phyloP scores from a whole-genome alignment of 345 rosid genomes.

The Gossypium arboreum region DNA sequence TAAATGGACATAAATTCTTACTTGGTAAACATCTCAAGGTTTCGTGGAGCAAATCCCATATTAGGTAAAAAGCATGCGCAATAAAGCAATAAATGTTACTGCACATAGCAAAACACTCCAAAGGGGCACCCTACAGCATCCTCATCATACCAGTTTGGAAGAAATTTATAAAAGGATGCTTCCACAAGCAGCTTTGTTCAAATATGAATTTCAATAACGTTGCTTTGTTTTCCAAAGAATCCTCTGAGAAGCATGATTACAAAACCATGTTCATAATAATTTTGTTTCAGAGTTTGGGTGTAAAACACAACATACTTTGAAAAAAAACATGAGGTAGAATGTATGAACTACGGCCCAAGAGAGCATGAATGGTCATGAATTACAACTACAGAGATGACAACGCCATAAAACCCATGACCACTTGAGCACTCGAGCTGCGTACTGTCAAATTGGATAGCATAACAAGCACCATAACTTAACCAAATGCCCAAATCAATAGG shows the following conservation, averaged over 20 bases:
- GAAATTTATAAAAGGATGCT: not conserved
- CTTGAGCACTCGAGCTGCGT: not conserved
- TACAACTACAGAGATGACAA: not conserved
- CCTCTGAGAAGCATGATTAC: not conserved
- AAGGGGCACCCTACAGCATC: not conserved
- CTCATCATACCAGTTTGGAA: not conserved
- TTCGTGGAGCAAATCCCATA: not conserved
- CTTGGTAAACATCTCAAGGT: not conserved
- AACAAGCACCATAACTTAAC: not conserved
- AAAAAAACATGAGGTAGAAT: not conserved
- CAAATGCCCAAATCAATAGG: not conserved
- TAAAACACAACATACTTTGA: not conserved
- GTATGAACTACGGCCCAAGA: not conserved
- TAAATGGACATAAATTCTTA: not conserved
- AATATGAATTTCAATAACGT: not conserved
- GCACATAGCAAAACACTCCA: not conserved
- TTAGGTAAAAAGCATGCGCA: not conserved
- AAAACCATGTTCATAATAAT: not conserved
- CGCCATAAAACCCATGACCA: not conserved
- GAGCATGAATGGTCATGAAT: not conserved
- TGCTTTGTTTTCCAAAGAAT: not conserved
- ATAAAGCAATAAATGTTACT: not conserved
- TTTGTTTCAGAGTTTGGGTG: not conserved
- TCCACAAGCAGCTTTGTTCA: not conserved
- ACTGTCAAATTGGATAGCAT: not conserved